Percentiles rank a stretch among this genome's conserved stretches.
Evolutionary conservation across 129 eudicot genomes (phyloP).

Genomic region (Silybum marianum): DNA sequence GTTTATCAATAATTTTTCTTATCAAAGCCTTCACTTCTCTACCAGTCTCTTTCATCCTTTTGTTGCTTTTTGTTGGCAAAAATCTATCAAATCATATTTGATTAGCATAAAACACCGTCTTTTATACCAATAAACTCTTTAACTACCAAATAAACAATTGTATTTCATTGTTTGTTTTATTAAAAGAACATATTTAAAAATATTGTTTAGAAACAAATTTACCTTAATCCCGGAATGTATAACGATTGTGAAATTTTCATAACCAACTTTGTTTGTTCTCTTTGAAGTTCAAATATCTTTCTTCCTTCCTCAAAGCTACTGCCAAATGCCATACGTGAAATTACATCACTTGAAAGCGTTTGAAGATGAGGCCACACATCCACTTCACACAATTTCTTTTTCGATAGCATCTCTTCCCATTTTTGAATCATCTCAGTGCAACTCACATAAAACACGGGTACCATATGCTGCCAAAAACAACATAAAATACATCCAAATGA

Average conservation of each 20-base stretch:
- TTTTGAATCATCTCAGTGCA: neutral
- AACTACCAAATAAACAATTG: neutral
- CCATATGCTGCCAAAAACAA: conserved; percentile 21
- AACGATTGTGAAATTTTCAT: neutral
- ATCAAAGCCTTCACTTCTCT: neutral
- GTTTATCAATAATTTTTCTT: conserved; percentile 5
- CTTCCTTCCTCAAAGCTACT: conserved; percentile 1
- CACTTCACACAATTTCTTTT: neutral
- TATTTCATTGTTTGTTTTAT: neutral
- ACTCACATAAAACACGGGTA: neutral
- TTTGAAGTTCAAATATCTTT: neutral
- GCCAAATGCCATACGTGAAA: neutral
- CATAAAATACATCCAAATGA: neutral
- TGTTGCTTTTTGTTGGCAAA: conserved; percentile 20
- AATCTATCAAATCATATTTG: neutral
- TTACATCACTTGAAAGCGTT: neutral
- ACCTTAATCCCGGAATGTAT: neutral
- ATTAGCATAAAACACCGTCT: neutral
- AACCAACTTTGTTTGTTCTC: neutral
- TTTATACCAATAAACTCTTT: neutral
- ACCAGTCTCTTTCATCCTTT: neutral
- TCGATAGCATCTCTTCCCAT: neutral
- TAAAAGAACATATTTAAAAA: neutral
- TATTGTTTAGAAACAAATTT: neutral
- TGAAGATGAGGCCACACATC: conserved; percentile 2